Evolutionary conservation across 192 early-diverging fungal genomes (phyloP).

Genomic region (Rhizoclosmatium sp.): DNA sequence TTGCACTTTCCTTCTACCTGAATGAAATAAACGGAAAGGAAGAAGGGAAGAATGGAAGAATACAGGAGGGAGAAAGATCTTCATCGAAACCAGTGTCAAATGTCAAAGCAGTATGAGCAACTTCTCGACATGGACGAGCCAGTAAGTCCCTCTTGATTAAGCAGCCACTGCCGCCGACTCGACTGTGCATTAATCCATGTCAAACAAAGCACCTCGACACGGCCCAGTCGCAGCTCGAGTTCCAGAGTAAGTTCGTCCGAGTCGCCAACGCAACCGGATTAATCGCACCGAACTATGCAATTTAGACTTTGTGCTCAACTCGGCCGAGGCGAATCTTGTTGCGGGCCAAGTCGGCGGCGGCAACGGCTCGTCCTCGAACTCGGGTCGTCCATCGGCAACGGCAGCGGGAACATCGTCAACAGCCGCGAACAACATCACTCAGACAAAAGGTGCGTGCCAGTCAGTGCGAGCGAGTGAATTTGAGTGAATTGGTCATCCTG

Average conservation of each 20-base stretch:
- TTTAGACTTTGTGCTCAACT: slow-evolving; percentile 60
- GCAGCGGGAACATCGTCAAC: too few species aligned
- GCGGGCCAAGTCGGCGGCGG: slow-evolving; percentile 29
- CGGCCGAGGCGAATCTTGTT: slow-evolving; percentile 52
- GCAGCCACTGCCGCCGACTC: too few species aligned
- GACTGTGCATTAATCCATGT: too few species aligned
- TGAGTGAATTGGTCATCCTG: background rate
- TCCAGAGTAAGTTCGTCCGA: slow-evolving; percentile 47
- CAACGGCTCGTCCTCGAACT: background rate
- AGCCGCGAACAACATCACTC: background rate
- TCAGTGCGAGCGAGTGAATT: too few species aligned
- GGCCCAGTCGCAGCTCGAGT: slow-evolving; percentile 58
- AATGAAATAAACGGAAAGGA: too few species aligned
- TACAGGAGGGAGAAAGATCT: too few species aligned
- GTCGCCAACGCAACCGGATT: too few species aligned
- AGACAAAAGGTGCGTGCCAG: background rate
- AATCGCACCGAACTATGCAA: too few species aligned
- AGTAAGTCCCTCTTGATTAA: slow-evolving; percentile 4
- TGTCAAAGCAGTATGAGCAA: slow-evolving; percentile 32
- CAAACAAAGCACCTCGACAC: slow-evolving; percentile 42
- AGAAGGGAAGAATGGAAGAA: too few species aligned
- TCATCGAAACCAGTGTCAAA: background rate
- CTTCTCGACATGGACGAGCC: slow-evolving; percentile 31
- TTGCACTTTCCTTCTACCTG: too few species aligned
- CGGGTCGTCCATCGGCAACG: background rate